Base-by-base conservation (phyloP, 257 asterid species). In the Handroanthus guayacan region DNA sequence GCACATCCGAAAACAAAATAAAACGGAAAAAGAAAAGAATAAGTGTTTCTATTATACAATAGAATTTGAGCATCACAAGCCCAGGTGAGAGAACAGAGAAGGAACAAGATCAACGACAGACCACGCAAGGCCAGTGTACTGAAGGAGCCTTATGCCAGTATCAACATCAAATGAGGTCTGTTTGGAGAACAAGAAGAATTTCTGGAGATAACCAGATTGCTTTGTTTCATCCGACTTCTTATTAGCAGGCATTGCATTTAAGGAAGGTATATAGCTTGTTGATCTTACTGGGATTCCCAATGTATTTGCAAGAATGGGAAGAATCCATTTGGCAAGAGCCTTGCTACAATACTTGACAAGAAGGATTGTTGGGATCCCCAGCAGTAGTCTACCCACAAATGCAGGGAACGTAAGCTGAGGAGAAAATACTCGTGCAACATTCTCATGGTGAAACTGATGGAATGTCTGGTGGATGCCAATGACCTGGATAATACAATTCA, bases 101-200 rank as follows among this genome's bases (percentile, higher is more conserved):
- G 99, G 98, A 82, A 93, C 99, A 62, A 90, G 98, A 82, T 91
- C 99, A 71, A 91, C 99, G 20, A 91, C 97, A 2, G 97, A 91
- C 97, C 98, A 95, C 12, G 97, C 97, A 74, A 93, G 97, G 68
- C 97, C 97, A 77, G 98, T 84, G 67, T 95, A 95, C 82, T 95
- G 99, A 77, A 95, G 68, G 79, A 95, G 91, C 89, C 98, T 90
- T 76, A 93, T 93, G 81, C 99, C 97, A 6, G 98, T 93, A 82
- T 93, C 98, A 38, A 95, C 91, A 70, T 95, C 97, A 64, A 87
- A 91, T 4, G 88, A 83, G 43, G 86, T 85, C 78, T 91, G 95
- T 48, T 71, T 80, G 60, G 93, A 86, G 82, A 91, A 90, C 76
- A 86, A 83, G 20, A 87, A 79, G 11, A 88, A 56, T 76, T 84